phyloP scores from a whole-genome alignment of 148 eudicot genomes.

The Tetragonia tetragonoides region DNA sequence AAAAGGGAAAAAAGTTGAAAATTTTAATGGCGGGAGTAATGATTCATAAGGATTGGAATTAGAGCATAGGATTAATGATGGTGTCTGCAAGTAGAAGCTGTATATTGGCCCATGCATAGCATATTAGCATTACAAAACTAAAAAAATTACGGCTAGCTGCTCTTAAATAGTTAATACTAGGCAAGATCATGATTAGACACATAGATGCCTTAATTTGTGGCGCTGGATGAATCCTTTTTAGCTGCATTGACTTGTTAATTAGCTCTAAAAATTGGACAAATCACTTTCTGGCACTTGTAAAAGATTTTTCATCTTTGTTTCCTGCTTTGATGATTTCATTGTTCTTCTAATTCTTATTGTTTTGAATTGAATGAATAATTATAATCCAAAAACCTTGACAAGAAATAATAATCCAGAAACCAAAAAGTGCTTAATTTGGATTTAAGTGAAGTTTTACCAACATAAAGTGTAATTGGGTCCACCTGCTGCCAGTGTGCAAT shows the following conservation, averaged over 20 bases:
- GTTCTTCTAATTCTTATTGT: not conserved
- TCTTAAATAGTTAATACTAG: conserved; percentile 1
- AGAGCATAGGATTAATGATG: conserved; percentile 19
- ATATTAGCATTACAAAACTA: not conserved
- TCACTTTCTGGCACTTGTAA: not conserved
- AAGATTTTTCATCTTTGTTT: not conserved
- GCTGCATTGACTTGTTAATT: not conserved
- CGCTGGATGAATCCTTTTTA: conserved; percentile 7
- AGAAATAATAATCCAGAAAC: not conserved
- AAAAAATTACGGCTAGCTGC: not conserved
- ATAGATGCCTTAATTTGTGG: not conserved
- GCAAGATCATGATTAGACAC: not conserved
- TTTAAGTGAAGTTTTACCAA: conserved; percentile 31
- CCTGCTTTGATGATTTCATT: not conserved
- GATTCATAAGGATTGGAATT: conserved; percentile 18
- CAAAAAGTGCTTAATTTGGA: conserved; percentile 39
- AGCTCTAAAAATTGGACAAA: not conserved
- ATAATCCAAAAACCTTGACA: not conserved
- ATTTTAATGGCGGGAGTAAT: conserved; percentile 2
- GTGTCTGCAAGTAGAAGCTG: conserved; percentile 23
- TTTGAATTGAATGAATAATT: conserved; percentile 1
- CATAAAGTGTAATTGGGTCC: conserved; percentile 25
- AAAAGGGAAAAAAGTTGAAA: not conserved
- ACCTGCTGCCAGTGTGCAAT: conserved; percentile 13
- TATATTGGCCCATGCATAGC: conserved; percentile 11